Percentiles rank a stretch among this genome's conserved stretches.
Conservation (phyloP, 345 rosid species). For the Turritis glabra region DNA sequence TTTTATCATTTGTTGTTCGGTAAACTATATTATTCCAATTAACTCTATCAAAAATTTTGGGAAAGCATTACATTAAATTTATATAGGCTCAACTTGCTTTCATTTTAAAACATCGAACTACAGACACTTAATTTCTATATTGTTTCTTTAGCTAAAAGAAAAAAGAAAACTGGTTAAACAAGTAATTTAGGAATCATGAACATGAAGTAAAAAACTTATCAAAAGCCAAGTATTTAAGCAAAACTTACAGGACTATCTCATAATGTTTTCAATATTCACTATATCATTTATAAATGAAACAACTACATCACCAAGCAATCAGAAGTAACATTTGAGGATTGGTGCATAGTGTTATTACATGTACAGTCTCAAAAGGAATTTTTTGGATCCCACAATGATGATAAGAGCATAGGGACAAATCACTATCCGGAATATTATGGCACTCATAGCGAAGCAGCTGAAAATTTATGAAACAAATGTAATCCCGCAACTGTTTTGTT, state of each 20-base stretch:
- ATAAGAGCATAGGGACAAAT: conserved; percentile 50
- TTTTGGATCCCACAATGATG: conserved; percentile 46
- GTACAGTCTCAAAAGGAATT: conserved; percentile 55
- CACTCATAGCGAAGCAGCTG: conserved; percentile 42
- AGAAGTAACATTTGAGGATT: background rate
- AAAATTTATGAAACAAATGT: too few relatives aligned
- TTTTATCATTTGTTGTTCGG: too few relatives aligned
- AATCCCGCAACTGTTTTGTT: too few relatives aligned
- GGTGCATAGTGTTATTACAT: conserved; percentile 43
- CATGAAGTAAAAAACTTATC: background rate
- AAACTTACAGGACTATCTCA: background rate
- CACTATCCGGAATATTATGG: conserved; percentile 49
- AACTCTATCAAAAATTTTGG: too few relatives aligned
- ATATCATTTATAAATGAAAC: background rate
- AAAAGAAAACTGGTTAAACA: too few relatives aligned
- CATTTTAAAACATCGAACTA: too few relatives aligned
- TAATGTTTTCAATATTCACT: background rate
- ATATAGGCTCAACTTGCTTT: too few relatives aligned
- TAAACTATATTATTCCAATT: too few relatives aligned
- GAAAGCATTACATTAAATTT: too few relatives aligned
- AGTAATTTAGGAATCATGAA: too few relatives aligned
- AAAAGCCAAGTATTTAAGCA: background rate
- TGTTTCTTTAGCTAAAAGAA: too few relatives aligned
- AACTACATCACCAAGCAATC: background rate
- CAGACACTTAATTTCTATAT: too few relatives aligned